Percentiles rank a stretch among this genome's conserved stretches.
These are phyloP conservation scores for Bryoerythrophyllum caledonicum DNA, from an alignment of 225 moss, liverwort and hornwort genomes.

Conservation along the genomic window DNA sequence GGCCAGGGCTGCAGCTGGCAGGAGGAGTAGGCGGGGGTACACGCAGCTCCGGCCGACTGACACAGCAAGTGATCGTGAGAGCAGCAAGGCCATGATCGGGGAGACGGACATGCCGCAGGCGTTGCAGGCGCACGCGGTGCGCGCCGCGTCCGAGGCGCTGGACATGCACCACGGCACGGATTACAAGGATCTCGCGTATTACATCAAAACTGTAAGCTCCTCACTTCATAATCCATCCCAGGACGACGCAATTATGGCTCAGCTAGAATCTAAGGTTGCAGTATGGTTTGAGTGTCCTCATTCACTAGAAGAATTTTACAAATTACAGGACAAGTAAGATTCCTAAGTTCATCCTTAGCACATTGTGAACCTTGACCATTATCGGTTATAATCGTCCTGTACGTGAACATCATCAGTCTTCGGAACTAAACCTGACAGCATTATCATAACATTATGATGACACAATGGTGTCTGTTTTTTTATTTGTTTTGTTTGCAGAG, in stretches of 20 bases:
- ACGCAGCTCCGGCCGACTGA: neutral
- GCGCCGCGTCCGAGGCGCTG: slow-evolving; percentile 67
- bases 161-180: slow-evolving; percentile 64
- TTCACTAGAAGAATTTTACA: no score
- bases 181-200: slow-evolving; percentile 75
- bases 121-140: slow-evolving; percentile 72
- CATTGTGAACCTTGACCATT: neutral
- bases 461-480: no score
- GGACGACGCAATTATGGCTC: no score
- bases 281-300: no score
- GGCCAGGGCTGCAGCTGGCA: neutral
- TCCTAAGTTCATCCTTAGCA: neutral
- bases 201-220: slow-evolving; percentile 63
- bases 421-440: neutral
- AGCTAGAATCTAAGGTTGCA: no score
- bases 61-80: slow-evolving; percentile 13
- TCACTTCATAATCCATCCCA: no score
- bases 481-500: neutral
- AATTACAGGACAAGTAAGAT: neutral
- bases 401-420: neutral
- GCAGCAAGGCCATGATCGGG: slow-evolving; percentile 49
- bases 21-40: neutral
- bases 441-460: neutral
- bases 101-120: slow-evolving; percentile 74
- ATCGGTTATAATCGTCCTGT: neutral